Evolutionary conservation across 768 basidiomycete species (phyloP).

Genomic region (Antrodiella citrinella): DNA sequence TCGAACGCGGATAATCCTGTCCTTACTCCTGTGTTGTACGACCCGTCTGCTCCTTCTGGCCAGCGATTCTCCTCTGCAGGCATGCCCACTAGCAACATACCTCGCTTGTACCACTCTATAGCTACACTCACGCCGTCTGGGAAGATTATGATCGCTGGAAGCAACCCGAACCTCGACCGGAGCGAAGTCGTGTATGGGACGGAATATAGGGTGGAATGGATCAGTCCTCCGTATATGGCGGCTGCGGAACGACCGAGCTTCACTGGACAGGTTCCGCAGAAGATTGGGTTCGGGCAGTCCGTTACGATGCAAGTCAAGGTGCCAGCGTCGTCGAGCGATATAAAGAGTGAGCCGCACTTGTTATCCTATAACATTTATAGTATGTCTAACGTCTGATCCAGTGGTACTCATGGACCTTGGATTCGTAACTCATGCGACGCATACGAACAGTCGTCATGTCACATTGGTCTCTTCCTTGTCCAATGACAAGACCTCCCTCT

Average conservation of each 20-base stretch:
- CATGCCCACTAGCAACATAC: slow-evolving; percentile 58
- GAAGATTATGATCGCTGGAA: slow-evolving; percentile 71
- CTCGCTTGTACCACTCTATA: slow-evolving; percentile 77
- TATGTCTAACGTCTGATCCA: too few relatives aligned
- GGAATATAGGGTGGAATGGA: slow-evolving; percentile 84
- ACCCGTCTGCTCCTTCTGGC: slow-evolving; percentile 43
- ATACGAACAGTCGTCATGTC: slow-evolving; percentile 70
- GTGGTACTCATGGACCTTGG: slow-evolving; percentile 77
- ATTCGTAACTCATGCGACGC: slow-evolving; percentile 71
- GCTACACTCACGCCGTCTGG: slow-evolving; percentile 71
- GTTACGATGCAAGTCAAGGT: slow-evolving; percentile 37
- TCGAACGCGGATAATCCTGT: slow-evolving; percentile 77
- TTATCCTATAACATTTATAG: too few relatives aligned
- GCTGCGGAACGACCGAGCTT: slow-evolving; percentile 43
- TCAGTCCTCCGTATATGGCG: slow-evolving; percentile 83
- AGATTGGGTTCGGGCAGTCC: slow-evolving; percentile 37
- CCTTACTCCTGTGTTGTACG: slow-evolving; percentile 62
- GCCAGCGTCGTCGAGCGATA: slow-evolving; percentile 31
- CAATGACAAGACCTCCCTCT: slow-evolving; percentile 39
- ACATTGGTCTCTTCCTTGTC: slow-evolving; percentile 44
- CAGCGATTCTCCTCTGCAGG: slow-evolving; percentile 50
- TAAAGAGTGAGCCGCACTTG: too few relatives aligned
- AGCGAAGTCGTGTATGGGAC: slow-evolving; percentile 69
- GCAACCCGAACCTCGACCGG: slow-evolving; percentile 77
- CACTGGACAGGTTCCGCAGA: slow-evolving; percentile 26